Base-by-base conservation (phyloP, 139 green algal genomes). In the Trebouxia sp. region DNA sequence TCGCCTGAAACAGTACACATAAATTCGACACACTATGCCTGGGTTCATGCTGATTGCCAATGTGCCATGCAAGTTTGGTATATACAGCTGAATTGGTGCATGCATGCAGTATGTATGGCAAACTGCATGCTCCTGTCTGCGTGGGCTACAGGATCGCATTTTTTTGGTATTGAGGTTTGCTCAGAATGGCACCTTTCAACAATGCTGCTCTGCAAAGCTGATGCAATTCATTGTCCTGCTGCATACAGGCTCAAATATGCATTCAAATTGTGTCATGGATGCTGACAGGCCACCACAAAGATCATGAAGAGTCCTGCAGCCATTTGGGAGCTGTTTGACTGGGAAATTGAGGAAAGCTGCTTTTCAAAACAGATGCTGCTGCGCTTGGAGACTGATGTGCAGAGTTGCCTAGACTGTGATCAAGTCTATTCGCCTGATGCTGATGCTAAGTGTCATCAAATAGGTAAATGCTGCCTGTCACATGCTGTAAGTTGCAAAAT, bases 331-430 rank as follows among this genome's bases (percentile, higher is more conserved):
- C 77, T 83, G 1, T 56, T 85, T 5, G 17, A 5, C 17, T n/a
- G 37, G 1, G 8, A 79, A 58, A 65, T n/a, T 4, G 20, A 12
- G 28, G 7, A 75, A 28, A 28, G 7, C 20, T 7, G 17, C 6
- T 26, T 35, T 9, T 26, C 37, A 5, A 3, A 74, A 37, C 30
- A 28, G 32, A 72, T 75, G 50, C 53, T 80, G 65, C 41, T 48
- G n/a, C 58, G 47, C 12, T 53, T 94, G 32, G 80, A 83, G 30
- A 47, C 14, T 0, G 88, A 94, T 50, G 62, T 92, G 3, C 75
- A 85, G 20, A 82, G 81, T 20, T 88, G 84, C 55, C 72, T 84
- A 26, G 81, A 80, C 35, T 72, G 66, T 41, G 85, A 89, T 48
- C 78, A 75, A n/a, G 62, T 84, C 12, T 83, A 75, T 45, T 86